These are phyloP conservation scores for Lathyrus oleraceus DNA, from an alignment of 306 rosid species.

Conservation along the genomic window DNA sequence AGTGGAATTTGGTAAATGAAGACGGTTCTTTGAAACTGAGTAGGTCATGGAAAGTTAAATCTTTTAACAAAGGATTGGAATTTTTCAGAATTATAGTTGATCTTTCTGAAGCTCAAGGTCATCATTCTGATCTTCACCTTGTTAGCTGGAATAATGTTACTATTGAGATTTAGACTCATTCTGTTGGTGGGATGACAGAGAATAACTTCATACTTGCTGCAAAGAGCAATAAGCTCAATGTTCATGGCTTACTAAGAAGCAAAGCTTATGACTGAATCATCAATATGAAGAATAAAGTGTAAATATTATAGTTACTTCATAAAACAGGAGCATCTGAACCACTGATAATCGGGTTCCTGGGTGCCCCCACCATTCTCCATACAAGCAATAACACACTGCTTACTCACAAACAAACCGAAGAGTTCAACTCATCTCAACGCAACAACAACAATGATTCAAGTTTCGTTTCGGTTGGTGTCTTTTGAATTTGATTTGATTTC, in stretches of 20 bases:
- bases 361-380: conserved; percentile 51
- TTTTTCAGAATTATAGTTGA: conserved; percentile 68
- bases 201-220: conserved; percentile 94
- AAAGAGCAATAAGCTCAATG: conserved; percentile 56
- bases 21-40: conserved; percentile 59
- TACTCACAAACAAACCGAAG: too few species aligned
- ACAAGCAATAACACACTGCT: too few species aligned
- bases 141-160: conserved; percentile 85
- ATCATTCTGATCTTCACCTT: conserved; percentile 97
- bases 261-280: conserved; percentile 42
- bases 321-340: conserved; percentile 36
- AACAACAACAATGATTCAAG: too few species aligned
- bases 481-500: too few species aligned
- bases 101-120: conserved; percentile 84
- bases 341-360: conserved; percentile 44
- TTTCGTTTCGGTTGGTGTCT: too few species aligned
- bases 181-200: conserved; percentile 83
- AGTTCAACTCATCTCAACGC: too few species aligned
- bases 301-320: conserved; percentile 32
- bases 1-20: conserved; percentile 72
- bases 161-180: conserved; percentile 84
- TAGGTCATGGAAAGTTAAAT: conserved; percentile 72
- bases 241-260: conserved; percentile 57
- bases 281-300: background rate
- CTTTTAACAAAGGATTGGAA: conserved; percentile 80